Evolutionary conservation across 2,329 filamentous ascomycete genomes (phyloP).

Genomic region (Cladosporium phlei): DNA sequence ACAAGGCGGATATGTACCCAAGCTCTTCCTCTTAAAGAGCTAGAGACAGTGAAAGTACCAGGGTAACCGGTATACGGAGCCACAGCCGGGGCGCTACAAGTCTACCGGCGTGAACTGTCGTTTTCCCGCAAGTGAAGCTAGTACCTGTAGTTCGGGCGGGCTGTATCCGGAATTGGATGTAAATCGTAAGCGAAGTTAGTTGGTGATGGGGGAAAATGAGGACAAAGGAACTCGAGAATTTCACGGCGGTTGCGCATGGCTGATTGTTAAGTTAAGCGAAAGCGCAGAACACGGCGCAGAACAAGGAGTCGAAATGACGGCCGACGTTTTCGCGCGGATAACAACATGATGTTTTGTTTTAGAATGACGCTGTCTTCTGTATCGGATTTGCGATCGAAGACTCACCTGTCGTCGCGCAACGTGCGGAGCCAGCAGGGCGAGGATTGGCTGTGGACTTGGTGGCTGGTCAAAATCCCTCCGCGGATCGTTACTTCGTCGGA

Average conservation of each 20-base stretch:
- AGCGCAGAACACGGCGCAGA: no score
- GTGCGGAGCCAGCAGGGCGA: constrained; percentile 7
- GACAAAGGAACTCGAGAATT: no score
- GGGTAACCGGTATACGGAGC: constrained; percentile 9
- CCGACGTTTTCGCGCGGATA: no score
- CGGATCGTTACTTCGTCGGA: constrained; percentile 6
- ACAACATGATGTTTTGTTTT: no score
- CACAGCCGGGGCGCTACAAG: background rate
- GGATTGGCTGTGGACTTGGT: constrained; percentile 8
- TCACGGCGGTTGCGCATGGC: no score
- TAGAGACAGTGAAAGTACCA: constrained; percentile 7
- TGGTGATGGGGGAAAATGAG: no score
- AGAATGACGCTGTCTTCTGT: no score
- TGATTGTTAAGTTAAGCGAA: no score
- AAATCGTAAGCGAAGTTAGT: constrained; percentile 6
- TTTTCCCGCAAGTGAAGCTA: background rate
- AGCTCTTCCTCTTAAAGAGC: constrained; percentile 4
- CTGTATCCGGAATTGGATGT: constrained; percentile 5
- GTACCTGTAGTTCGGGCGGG: background rate
- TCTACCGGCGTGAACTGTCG: background rate
- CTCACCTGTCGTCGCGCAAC: constrained; percentile 5
- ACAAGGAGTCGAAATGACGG: no score
- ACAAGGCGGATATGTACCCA: no score
- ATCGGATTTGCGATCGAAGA: constrained; percentile 7
- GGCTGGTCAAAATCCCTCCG: constrained; percentile 5